phyloP scores from a whole-genome alignment of 2,329 filamentous ascomycete species.

The Stemphylium vesicarium region DNA sequence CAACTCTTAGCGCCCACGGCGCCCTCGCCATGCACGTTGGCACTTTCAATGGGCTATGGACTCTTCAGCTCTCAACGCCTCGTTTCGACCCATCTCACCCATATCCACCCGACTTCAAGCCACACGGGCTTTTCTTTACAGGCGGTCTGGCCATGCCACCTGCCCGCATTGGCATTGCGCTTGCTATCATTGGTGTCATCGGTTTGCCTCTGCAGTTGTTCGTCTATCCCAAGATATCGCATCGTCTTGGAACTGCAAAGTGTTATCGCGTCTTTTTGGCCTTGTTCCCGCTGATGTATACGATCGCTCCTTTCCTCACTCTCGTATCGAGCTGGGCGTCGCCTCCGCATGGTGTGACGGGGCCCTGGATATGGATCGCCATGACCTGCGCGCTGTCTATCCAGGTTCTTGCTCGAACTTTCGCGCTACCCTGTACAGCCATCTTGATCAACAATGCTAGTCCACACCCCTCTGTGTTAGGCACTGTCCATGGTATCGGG shows the following conservation, averaged over 20 bases:
- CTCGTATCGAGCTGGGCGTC: conserved; percentile 48
- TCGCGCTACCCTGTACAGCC: conserved; percentile 62
- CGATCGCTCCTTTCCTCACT: conserved; percentile 53
- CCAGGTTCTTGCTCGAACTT: conserved; percentile 56
- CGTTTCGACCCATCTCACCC: conserved; percentile 49
- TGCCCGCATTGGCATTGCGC: conserved; percentile 54
- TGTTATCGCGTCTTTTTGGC: conserved; percentile 52
- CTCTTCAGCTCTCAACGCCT: conserved; percentile 57
- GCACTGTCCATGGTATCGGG: conserved; percentile 64
- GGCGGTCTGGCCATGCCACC: conserved; percentile 57
- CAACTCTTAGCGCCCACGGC: conserved; percentile 53
- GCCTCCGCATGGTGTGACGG: conserved; percentile 51
- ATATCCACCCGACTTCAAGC: conserved; percentile 40
- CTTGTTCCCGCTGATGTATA: conserved; percentile 55
- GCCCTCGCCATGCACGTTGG: conserved; percentile 57
- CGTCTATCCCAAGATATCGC: conserved; percentile 53
- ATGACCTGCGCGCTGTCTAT: conserved; percentile 52
- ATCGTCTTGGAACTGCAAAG: conserved; percentile 50
- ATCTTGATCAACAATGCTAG: conserved; percentile 60
- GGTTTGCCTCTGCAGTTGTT: conserved; percentile 56
- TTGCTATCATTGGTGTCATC: conserved; percentile 57
- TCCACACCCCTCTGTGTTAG: conserved; percentile 61
- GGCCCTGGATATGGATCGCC: conserved; percentile 51
- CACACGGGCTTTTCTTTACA: conserved; percentile 55
- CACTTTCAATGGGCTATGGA: conserved; percentile 58